phyloP scores from a whole-genome alignment of 2,329 filamentous ascomycete genomes.

The Graphilbum sp. region DNA sequence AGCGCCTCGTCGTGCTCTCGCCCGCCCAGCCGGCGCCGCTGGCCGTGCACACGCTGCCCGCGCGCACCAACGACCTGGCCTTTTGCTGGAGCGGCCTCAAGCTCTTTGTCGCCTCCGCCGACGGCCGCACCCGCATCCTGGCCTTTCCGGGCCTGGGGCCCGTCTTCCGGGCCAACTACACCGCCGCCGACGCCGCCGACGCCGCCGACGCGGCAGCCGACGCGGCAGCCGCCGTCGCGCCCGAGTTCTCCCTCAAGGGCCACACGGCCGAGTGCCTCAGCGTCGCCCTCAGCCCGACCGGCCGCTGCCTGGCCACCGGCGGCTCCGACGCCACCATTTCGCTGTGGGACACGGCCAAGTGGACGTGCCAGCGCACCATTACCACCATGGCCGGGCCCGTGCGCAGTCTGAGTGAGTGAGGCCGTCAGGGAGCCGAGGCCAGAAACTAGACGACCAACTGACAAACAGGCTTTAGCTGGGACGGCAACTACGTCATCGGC shows the following conservation, averaged over 20 bases:
- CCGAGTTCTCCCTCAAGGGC: slow-evolving; percentile 48
- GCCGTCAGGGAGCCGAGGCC: neutral
- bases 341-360: slow-evolving; percentile 63
- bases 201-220: slow-evolving; percentile 15
- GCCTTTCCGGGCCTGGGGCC: slow-evolving; percentile 49
- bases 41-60: slow-evolving; percentile 40
- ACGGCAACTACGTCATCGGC: slow-evolving; percentile 58
- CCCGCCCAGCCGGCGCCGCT: slow-evolving; percentile 39
- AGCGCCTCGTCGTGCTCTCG: slow-evolving; percentile 40
- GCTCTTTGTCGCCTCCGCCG: slow-evolving; percentile 53
- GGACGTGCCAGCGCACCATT: slow-evolving; percentile 59
- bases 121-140: slow-evolving; percentile 55
- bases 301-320: slow-evolving; percentile 56
- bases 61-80: slow-evolving; percentile 54
- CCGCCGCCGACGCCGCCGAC: slow-evolving; percentile 17
- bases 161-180: slow-evolving; percentile 31
- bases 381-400: slow-evolving; percentile 54
- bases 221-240: slow-evolving; percentile 13
- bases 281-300: slow-evolving; percentile 53
- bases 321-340: slow-evolving; percentile 61
- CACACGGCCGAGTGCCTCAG: slow-evolving; percentile 59
- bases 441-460: slow-evolving; percentile 9
- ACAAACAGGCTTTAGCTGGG: slow-evolving; percentile 54
- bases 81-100: slow-evolving; percentile 61
- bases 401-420: slow-evolving; percentile 43